Percentiles rank a stretch among this genome's conserved stretches.
These are phyloP conservation scores for Thalassiosira profunda DNA, from an alignment of 108 stramenopile genomes.

Conservation along the genomic window DNA sequence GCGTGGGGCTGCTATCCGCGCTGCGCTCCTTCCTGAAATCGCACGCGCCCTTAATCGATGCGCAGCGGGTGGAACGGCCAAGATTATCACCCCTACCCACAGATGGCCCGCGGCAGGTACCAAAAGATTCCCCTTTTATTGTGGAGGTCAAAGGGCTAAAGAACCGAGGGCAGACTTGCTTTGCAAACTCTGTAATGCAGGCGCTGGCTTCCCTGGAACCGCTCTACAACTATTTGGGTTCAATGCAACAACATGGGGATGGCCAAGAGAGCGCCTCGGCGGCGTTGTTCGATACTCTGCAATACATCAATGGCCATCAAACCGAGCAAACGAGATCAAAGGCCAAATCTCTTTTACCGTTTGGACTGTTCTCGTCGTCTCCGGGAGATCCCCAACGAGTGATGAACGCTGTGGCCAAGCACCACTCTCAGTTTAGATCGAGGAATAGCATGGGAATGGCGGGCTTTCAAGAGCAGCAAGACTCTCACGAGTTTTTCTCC, in stretches of 20 bases:
- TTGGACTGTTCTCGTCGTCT: background rate
- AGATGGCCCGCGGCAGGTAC: too few relatives aligned
- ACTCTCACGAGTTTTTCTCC: constrained; percentile 83
- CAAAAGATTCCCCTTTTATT: too few relatives aligned
- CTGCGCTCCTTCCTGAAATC: background rate
- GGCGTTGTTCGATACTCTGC: constrained; percentile 26
- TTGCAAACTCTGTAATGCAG: constrained; percentile 80
- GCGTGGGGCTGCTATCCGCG: background rate
- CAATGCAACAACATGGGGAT: constrained; percentile 15
- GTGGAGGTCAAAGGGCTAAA: too few relatives aligned
- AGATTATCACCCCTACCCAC: too few relatives aligned
- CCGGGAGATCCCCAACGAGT: constrained; percentile 15
- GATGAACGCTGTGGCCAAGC: constrained; percentile 46
- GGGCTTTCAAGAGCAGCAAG: constrained; percentile 71
- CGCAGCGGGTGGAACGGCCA: too few relatives aligned
- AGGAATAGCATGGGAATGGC: constrained; percentile 1
- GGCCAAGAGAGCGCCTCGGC: background rate
- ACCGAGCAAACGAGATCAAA: background rate
- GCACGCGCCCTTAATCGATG: too few relatives aligned
- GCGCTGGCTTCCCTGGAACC: constrained; percentile 71
- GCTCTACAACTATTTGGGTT: constrained; percentile 60
- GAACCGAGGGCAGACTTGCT: constrained; percentile 88
- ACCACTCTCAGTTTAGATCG: constrained; percentile 60
- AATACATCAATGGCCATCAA: constrained; percentile 48
- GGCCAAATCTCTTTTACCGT: constrained; percentile 14